Evolutionary conservation across 768 basidiomycete species (phyloP), one percentile per base, ranked within the genome.

Genomic region (Pholiota molesta): DNA sequence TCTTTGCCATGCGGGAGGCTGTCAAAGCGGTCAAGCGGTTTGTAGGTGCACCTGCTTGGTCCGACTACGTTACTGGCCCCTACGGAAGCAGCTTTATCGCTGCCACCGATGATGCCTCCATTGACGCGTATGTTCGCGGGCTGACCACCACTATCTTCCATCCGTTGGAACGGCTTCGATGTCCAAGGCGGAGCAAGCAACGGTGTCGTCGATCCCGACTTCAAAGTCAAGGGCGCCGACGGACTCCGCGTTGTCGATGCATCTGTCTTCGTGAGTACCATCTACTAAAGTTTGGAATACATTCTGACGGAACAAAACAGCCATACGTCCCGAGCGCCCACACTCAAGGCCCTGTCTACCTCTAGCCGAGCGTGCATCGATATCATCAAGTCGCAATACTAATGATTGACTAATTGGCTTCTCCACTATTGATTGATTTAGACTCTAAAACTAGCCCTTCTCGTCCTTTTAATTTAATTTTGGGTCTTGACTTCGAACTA

Each of bases 231-330:
- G 62, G 69, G 70, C 1, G 63, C 72, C 0, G 42, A 40, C 10
- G 77, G 74, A 2, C 60, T 79, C 21, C 72, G 78, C 4, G 64
- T 79, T 23, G 75, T 79, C 14, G 77, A 79, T 67, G 69, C 71
- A 5, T 79, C 77, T 10, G 71, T 74, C 62, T 58, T 75, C 57
- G 79, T 77, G 51, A 62, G 77, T 66, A 28, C 13, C 16, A 4
- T 49, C 39, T 45, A 6, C 16, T 52, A 42, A 40, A 2, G 0
- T 9, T 55, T 11, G 44, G 26, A 45, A 19, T 40, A 35, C 45
- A 3, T 59, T 39, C 35, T 35, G 21, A 52, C 23, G 13, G 29
- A n/a, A 13, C 3, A n/a, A 10, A 44, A 17, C 29, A 73, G 73
- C 75, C 75, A 29, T 71, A 72, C 60, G 67, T 64, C 35, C 58